Percentiles rank a stretch among this genome's conserved stretches.
Evolutionary conservation across 208 protist genomes (phyloP).

Genomic region (Dictyostelium gargantuum): DNA sequence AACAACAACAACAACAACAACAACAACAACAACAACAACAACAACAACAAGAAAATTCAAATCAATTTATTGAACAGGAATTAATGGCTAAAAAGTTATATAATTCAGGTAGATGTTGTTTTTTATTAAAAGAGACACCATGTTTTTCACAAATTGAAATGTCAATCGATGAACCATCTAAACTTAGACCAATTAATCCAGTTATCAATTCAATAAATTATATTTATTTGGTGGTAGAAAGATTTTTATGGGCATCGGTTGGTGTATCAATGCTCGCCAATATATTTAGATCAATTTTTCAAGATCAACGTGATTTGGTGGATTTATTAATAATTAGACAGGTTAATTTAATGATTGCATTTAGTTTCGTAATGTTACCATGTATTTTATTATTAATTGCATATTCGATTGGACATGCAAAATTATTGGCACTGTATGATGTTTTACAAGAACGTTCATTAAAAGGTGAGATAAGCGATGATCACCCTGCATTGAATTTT

Average conservation of each 20-base stretch:
- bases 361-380: constrained; percentile 51
- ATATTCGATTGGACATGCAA: constrained; percentile 39
- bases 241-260: constrained; percentile 26
- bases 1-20: not conserved
- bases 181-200: constrained; percentile 6
- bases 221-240: constrained; percentile 23
- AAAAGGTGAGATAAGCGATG: constrained; percentile 27
- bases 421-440: constrained; percentile 45
- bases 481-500: constrained; percentile 51
- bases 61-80: not conserved
- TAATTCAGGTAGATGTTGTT: constrained; percentile 33
- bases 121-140: constrained; percentile 9
- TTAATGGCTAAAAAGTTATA: not conserved
- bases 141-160: not conserved
- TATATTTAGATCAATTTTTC: constrained; percentile 34
- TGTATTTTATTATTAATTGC: constrained; percentile 11
- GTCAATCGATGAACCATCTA: not conserved
- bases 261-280: constrained; percentile 9
- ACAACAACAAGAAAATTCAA: not conserved
- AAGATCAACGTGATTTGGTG: not conserved
- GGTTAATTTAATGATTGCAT: constrained; percentile 40
- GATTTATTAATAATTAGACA: constrained; percentile 36
- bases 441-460: constrained; percentile 36
- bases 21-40: no score
- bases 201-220: constrained; percentile 56